Base-by-base conservation (phyloP, 768 basidiomycete genomes). In the Podaxis carcinomalis region DNA sequence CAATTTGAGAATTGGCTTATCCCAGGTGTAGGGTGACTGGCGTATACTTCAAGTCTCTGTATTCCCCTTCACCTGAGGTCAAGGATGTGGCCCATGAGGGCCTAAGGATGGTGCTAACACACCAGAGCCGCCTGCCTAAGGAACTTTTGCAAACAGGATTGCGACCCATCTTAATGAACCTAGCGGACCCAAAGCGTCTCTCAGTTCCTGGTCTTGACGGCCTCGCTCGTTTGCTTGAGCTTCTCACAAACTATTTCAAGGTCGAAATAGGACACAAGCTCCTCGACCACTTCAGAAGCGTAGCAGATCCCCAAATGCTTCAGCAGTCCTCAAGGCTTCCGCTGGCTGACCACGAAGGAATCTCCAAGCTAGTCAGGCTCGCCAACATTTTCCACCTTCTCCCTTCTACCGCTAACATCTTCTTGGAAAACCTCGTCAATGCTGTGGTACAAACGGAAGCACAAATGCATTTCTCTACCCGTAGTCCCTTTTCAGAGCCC, bases 251-350 rank as follows among this genome's bases (percentile, higher is more conserved):
- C 72, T 98, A 99, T 75, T 99, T 99, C 86, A 98, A 98, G 73
- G 96, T 99, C 16, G 97, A 99, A 77, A 98, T 99, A 62, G 97
- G 97, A 0, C 86, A 92, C 72, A 99, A 99, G 74, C 85, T 99
- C 5, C 80, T 99, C 21, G 97, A 98, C 68, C 97, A 99, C 71
- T 98, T 96, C 76, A 88, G 89, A 46, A 86, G 90, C 39, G 89
- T 99, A 21, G 92, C 96, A 25, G 94, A 96, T 68, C 89, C 93
- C 13, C 87, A 88, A 65, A 88, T 92, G 78, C 80, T 98, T 27
- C 82, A 84, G 60, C 86, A 84, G 51, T 90, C 95, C 0, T 87
- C 93, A 0, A 84, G 86, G 61, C 80, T 90, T 4, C 92, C 94
- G 1, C 77, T 93, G 23, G 82, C 86, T 14, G 93, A 96, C 64